These are phyloP conservation scores for Rhipidocladum racemiflorum DNA, from an alignment of 176 grass and related monocot species.

Conservation along the genomic window DNA sequence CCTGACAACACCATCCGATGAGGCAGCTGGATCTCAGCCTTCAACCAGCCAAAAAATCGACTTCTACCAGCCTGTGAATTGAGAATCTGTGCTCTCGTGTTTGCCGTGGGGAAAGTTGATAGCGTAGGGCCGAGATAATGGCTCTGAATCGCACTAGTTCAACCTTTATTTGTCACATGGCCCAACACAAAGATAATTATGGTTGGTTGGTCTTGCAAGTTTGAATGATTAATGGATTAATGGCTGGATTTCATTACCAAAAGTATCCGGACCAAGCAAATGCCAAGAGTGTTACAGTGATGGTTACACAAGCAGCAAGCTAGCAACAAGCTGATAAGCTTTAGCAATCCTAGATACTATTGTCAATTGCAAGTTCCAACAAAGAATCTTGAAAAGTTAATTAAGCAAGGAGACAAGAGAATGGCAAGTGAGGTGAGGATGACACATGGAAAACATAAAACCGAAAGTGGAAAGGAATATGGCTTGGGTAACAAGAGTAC, in stretches of 20 bases:
- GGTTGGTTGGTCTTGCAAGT: neutral
- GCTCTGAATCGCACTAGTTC: neutral
- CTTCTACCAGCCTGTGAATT: neutral
- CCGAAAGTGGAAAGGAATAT: conserved; percentile 18
- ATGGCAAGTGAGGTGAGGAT: conserved; percentile 18
- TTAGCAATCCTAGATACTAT: conserved; percentile 16
- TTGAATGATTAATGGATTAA: neutral
- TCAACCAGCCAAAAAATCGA: neutral
- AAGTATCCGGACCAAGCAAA: neutral
- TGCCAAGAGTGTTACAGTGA: neutral
- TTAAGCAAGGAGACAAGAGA: conserved; percentile 46
- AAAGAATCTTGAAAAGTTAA: conserved; percentile 47
- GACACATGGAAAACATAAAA: conserved; percentile 40
- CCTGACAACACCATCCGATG: neutral
- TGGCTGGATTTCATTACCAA: neutral
- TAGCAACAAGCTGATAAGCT: conserved; percentile 11
- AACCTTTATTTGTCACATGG: neutral
- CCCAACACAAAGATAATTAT: neutral
- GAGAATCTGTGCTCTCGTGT: conserved; percentile 6
- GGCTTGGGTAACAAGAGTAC: conserved; percentile 16
- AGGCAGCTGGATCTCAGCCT: neutral
- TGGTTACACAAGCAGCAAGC: neutral
- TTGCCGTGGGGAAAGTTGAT: conserved; percentile 6
- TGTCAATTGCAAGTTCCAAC: conserved; percentile 54
- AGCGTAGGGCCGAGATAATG: neutral